Conservation (phyloP, 441 rosid species). For the Raphanus hybrid region DNA sequence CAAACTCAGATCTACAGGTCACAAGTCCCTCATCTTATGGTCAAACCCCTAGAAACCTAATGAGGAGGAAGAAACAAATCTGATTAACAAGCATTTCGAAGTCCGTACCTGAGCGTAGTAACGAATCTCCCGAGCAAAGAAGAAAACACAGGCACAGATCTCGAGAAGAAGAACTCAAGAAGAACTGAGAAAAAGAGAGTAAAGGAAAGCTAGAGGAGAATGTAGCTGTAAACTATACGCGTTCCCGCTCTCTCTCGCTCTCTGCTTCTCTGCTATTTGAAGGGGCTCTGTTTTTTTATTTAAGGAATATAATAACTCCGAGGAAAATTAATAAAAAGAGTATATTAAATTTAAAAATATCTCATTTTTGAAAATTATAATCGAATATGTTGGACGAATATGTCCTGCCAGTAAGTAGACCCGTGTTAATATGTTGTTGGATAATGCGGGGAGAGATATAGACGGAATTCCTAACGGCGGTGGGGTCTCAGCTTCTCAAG, state of each 20-base stretch:
- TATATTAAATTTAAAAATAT: background rate
- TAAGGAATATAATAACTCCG: background rate
- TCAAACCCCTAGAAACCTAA: conserved; percentile 22
- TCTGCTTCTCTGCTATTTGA: conserved; percentile 46
- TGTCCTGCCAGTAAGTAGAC: conserved; percentile 16
- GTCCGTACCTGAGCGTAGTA: conserved; percentile 49
- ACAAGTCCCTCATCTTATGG: background rate
- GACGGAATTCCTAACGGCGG: conserved; percentile 62
- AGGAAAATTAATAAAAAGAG: background rate
- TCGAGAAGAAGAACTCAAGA: conserved; percentile 26
- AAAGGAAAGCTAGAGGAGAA: conserved; percentile 20
- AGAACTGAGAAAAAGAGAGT: conserved; percentile 31
- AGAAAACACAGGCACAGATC: conserved; percentile 49
- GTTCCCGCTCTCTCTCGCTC: conserved; percentile 72
- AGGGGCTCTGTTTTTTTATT: conserved; percentile 47
- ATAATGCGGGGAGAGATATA: background rate
- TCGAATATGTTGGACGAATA: conserved; percentile 12
- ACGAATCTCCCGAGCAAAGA: background rate
- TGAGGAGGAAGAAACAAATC: conserved; percentile 14
- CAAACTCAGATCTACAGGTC: conserved; percentile 39
- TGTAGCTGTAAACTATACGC: conserved; percentile 40
- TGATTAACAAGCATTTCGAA: conserved; percentile 27
- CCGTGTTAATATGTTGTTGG: conserved; percentile 37
- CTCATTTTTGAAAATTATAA: background rate
- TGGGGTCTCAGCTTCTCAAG: conserved; percentile 28